Conservation (phyloP, 2,329 filamentous ascomycete species). For the Pseudogymnoascus sp. region DNA sequence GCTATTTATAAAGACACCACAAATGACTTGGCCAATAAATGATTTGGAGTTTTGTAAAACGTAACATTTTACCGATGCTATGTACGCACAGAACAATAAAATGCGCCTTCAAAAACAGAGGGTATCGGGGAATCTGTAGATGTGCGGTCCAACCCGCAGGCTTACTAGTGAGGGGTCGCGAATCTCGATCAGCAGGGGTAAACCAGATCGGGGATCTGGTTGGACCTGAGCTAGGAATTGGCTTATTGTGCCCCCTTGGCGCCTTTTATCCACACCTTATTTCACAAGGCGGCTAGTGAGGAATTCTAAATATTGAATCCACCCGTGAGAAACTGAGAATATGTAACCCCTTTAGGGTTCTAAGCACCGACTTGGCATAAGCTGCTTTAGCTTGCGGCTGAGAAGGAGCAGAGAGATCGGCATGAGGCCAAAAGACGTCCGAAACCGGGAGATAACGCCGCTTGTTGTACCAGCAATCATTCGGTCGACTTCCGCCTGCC, state of each 20-base stretch:
- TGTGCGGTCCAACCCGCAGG: neutral
- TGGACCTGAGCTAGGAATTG: neutral
- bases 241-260: neutral
- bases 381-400: neutral
- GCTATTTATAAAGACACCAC: neutral
- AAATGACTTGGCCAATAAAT: neutral
- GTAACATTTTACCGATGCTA: neutral
- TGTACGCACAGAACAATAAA: neutral
- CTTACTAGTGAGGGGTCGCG: neutral
- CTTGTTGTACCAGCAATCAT: neutral
- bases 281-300: neutral
- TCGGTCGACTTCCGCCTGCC: neutral
- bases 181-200: neutral
- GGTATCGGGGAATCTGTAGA: neutral
- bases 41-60: neutral
- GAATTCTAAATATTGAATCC: neutral
- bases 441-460: neutral
- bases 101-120: neutral
- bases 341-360: neutral
- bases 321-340: neutral
- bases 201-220: neutral
- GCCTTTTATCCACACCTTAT: neutral
- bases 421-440: neutral
- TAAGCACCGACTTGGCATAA: neutral
- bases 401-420: neutral